phyloP scores from a whole-genome alignment of 176 grass and related monocot species.

The Aegilops speltoides region DNA sequence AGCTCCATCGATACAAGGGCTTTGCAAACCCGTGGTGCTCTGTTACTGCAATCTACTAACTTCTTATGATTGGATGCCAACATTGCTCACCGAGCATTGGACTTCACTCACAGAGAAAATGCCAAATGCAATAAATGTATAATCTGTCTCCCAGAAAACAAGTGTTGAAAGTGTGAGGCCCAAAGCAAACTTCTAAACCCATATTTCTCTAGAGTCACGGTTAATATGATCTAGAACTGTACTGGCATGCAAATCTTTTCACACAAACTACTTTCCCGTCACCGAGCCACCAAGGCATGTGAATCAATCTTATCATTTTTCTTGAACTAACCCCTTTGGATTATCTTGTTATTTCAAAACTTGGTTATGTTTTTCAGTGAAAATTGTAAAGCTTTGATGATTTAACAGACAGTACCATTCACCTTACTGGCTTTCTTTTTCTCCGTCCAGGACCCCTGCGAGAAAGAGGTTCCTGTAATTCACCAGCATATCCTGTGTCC shows the following conservation, averaged over 20 bases:
- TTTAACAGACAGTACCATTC: slow-evolving; percentile 9
- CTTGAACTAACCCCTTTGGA: slow-evolving; percentile 19
- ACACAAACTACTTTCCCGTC: neutral
- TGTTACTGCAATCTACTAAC: neutral
- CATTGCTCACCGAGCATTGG: neutral
- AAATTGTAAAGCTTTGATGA: neutral
- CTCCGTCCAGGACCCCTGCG: slow-evolving; percentile 32
- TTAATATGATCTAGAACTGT: neutral
- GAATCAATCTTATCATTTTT: neutral
- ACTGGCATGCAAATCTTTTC: neutral
- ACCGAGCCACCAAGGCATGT: neutral
- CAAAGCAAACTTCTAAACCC: neutral
- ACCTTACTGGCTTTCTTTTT: slow-evolving; percentile 50
- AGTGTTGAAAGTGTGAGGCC: neutral
- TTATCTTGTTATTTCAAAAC: slow-evolving; percentile 30
- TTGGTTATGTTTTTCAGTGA: slow-evolving; percentile 7
- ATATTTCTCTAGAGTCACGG: neutral
- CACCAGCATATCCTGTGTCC: neutral
- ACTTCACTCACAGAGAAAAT: slow-evolving; percentile 1
- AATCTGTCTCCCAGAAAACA: neutral
- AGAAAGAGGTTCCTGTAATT: slow-evolving; percentile 30
- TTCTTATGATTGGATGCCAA: neutral
- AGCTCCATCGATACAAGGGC: neutral
- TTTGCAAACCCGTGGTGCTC: neutral
- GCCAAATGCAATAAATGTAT: neutral